Conservation (phyloP, 441 rosid species). For the Biscutella laevigata region DNA sequence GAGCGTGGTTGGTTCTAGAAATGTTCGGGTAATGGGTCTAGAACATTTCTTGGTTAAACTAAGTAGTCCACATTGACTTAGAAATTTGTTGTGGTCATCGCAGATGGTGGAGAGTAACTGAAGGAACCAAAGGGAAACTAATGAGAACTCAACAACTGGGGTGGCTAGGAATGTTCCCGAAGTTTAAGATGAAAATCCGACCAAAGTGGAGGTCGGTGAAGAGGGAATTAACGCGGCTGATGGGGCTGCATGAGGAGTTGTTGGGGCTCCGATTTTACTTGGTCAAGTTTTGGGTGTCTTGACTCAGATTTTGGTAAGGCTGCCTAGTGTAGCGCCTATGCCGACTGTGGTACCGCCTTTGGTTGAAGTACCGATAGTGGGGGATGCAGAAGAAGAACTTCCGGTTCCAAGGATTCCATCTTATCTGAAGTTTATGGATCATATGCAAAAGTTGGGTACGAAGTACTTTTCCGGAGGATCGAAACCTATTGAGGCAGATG, state of each 20-base stretch:
- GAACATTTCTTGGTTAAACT: too few species aligned
- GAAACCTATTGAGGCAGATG: not conserved
- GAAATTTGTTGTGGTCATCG: too few species aligned
- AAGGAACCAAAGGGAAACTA: too few species aligned
- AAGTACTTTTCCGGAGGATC: not conserved
- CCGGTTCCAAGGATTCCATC: not conserved
- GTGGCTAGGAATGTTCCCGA: too few species aligned
- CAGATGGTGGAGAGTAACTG: too few species aligned
- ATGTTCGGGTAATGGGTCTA: too few species aligned
- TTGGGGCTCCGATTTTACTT: not conserved
- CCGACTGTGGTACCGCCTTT: not conserved
- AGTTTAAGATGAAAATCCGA: too few species aligned
- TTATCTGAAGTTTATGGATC: not conserved
- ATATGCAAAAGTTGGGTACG: not conserved
- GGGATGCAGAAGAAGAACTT: not conserved
- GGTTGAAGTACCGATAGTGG: not conserved
- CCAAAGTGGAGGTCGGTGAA: too few species aligned
- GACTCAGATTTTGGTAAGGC: not conserved
- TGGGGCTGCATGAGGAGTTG: not conserved
- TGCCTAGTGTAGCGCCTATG: not conserved
- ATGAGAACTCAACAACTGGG: too few species aligned
- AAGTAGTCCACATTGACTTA: too few species aligned
- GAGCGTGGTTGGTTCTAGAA: too few species aligned
- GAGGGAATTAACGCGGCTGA: too few species aligned
- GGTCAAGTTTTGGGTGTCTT: not conserved